These are phyloP conservation scores for Sporobolus alterniflorus DNA, from an alignment of 202 grass and related monocot species.

Conservation along the genomic window DNA sequence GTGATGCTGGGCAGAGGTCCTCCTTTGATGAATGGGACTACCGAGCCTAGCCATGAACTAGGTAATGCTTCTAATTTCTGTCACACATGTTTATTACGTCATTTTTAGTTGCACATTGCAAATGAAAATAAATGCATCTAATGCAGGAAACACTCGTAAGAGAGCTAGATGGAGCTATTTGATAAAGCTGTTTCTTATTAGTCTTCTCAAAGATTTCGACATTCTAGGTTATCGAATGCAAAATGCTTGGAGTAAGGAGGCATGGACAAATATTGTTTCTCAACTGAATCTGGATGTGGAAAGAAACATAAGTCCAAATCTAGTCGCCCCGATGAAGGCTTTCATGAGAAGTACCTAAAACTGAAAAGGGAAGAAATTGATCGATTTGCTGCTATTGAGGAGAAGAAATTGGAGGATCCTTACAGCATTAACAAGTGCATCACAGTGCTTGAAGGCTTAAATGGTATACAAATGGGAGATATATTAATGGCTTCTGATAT, in stretches of 20 bases:
- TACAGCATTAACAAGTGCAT: conserved; percentile 3
- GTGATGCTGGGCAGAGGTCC: too few relatives aligned
- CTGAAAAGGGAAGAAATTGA: neutral
- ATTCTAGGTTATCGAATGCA: neutral
- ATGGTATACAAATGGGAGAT: neutral
- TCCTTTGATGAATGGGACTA: too few relatives aligned
- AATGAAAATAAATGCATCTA: too few relatives aligned
- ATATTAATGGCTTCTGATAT: neutral
- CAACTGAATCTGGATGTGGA: too few relatives aligned
- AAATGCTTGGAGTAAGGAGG: conserved; percentile 31
- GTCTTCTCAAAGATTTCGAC: conserved; percentile 1
- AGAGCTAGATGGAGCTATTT: neutral
- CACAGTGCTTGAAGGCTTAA: neutral
- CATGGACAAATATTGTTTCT: neutral
- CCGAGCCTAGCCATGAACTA: too few relatives aligned
- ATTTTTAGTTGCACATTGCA: too few relatives aligned
- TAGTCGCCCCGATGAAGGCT: neutral
- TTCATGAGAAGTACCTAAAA: neutral
- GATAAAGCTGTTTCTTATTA: conserved; percentile 2
- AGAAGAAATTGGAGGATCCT: neutral
- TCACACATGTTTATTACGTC: too few relatives aligned
- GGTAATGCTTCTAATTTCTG: too few relatives aligned
- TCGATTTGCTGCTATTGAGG: neutral
- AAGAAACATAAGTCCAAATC: too few relatives aligned
- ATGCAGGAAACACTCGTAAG: too few relatives aligned